Evolutionary conservation across 2,329 filamentous ascomycete species (phyloP).

Genomic region (Aspergillus japonicus): DNA sequence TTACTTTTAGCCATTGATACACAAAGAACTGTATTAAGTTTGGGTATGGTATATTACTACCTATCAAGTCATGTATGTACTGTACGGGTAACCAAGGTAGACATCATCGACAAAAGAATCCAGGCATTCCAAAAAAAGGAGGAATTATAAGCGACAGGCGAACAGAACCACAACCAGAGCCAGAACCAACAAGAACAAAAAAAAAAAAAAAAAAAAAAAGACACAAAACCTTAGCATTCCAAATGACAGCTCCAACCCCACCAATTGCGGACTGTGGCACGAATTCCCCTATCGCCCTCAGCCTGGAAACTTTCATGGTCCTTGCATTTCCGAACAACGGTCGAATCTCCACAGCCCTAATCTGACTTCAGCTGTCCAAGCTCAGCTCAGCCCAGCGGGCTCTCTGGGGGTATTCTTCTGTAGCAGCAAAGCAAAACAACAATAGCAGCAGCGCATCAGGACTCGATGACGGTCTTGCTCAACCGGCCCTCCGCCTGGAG

Average conservation of each 20-base stretch:
- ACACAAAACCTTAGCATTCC: neutral
- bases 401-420: too few species aligned
- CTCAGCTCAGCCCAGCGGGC: too few species aligned
- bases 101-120: too few species aligned
- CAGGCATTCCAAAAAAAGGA: neutral
- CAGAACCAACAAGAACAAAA: neutral
- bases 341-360: neutral
- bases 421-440: too few species aligned
- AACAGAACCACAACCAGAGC: neutral
- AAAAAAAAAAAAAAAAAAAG: neutral
- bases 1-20: too few species aligned
- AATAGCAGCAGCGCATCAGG: too few species aligned
- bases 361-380: neutral
- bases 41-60: neutral
- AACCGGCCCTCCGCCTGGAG: neutral
- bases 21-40: neutral
- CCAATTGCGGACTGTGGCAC: neutral
- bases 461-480: too few species aligned
- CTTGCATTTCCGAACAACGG: neutral
- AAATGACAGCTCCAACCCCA: neutral
- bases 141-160: neutral
- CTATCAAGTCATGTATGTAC: neutral
- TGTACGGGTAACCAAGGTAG: neutral
- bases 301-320: too few species aligned
- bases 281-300: neutral